phyloP scores from a whole-genome alignment of 1,284 basidiomycete genomes.

The Sparassis latifolia region DNA sequence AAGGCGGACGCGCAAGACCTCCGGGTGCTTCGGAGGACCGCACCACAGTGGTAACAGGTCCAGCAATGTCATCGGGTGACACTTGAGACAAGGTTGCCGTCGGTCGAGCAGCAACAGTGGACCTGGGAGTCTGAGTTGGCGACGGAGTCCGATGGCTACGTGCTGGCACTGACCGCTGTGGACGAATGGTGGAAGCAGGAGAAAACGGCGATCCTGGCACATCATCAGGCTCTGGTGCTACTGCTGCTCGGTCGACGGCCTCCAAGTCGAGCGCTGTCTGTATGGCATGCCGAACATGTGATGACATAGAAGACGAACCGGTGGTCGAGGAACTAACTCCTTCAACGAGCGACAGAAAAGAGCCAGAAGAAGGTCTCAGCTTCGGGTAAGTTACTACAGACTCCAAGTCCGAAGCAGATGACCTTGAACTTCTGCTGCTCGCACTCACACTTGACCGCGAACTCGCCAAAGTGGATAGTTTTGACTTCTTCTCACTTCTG shows the following conservation, averaged over 20 bases:
- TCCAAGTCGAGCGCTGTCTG: constrained; percentile 38
- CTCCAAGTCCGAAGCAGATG: constrained; percentile 41
- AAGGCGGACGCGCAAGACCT: constrained; percentile 31
- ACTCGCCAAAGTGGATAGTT: constrained; percentile 56
- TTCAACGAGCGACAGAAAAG: constrained; percentile 33
- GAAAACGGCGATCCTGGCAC: neutral
- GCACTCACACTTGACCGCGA: constrained; percentile 31
- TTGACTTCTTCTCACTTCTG: constrained; percentile 39
- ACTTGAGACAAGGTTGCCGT: neutral
- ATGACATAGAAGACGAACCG: constrained; percentile 41
- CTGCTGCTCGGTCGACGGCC: constrained; percentile 15
- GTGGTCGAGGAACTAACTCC: constrained; percentile 12
- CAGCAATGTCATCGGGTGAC: neutral
- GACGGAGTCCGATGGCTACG: neutral
- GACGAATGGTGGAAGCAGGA: too few species aligned
- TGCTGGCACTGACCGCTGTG: too few species aligned
- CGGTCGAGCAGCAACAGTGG: neutral
- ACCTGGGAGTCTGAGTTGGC: neutral
- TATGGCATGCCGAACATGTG: constrained; percentile 56
- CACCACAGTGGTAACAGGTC: neutral
- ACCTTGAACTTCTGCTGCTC: constrained; percentile 39
- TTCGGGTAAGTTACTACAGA: constrained; percentile 62
- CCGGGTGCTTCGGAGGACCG: neutral
- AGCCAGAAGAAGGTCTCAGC: constrained; percentile 56
- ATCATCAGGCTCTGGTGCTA: neutral